Conservation (phyloP, 2,329 filamentous ascomycete species). For the Teratosphaeria pseudoeucalypti region DNA sequence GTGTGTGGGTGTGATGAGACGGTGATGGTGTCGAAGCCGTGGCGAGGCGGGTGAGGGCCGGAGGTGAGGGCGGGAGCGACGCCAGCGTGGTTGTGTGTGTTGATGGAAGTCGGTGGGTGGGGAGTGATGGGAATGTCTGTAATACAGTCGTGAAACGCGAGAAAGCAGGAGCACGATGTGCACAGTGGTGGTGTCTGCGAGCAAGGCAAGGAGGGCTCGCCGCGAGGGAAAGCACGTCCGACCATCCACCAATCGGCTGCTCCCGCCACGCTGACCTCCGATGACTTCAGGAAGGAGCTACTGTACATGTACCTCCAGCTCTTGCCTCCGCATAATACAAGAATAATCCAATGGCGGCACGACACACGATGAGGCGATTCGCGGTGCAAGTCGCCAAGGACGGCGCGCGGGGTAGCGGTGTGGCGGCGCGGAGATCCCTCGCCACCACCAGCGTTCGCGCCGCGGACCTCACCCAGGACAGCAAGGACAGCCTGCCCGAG, state of each 20-base stretch:
- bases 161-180: not conserved
- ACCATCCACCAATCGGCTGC: not conserved
- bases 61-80: not conserved
- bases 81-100: not conserved
- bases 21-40: not conserved
- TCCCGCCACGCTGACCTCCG: not conserved
- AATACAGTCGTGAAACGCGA: not conserved
- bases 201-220: not conserved
- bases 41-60: not conserved
- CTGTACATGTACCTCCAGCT: too few species aligned
- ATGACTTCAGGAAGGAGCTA: not conserved
- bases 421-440: conserved; percentile 30
- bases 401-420: conserved; percentile 2
- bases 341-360: conserved; percentile 4
- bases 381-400: conserved; percentile 1
- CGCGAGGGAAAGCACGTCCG: not conserved
- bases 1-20: not conserved
- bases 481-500: not conserved
- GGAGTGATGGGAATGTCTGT: not conserved
- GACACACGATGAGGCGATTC: conserved; percentile 4
- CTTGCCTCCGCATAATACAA: not conserved
- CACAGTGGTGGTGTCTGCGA: not conserved
- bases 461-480: conserved; percentile 28
- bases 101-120: not conserved
- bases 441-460: conserved; percentile 31